Conservation (phyloP, 306 rosid species). For the Lagenaria siceraria region DNA sequence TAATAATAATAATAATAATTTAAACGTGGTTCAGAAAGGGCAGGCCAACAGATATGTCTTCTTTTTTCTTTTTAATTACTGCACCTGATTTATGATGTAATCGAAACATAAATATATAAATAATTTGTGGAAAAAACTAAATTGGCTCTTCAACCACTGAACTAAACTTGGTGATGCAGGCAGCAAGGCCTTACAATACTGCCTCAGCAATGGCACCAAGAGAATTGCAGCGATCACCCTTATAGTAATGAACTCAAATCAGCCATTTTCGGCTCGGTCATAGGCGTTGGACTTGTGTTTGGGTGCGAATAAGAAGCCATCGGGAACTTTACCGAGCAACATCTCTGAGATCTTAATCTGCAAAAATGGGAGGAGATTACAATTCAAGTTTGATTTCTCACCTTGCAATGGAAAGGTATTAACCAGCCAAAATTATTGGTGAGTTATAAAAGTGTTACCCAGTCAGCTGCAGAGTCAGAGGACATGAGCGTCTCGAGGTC, state of each 20-base stretch:
- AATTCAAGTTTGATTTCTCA: neutral
- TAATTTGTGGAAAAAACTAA: neutral
- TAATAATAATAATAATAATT: too few species aligned
- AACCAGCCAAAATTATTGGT: neutral
- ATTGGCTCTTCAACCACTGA: neutral
- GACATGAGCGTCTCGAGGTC: conserved; percentile 92
- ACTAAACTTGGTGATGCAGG: too few species aligned
- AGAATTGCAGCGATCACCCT: neutral
- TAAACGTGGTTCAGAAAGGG: neutral
- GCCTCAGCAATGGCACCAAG: neutral
- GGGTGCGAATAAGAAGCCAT: conserved; percentile 61
- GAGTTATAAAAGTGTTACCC: conserved; percentile 42
- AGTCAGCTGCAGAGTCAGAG: conserved; percentile 93
- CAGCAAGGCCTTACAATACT: neutral
- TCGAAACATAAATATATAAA: neutral
- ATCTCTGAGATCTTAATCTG: conserved; percentile 81
- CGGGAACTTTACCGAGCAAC: conserved; percentile 92
- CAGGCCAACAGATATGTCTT: too few species aligned
- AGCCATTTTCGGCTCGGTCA: conserved; percentile 88
- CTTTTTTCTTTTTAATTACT: too few species aligned
- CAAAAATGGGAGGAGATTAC: neutral
- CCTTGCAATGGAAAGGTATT: neutral
- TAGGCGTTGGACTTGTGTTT: conserved; percentile 91
- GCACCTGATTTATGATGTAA: neutral
- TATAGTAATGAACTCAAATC: neutral